Conservation (phyloP, 345 rosid species). For the Linum trigynum region DNA sequence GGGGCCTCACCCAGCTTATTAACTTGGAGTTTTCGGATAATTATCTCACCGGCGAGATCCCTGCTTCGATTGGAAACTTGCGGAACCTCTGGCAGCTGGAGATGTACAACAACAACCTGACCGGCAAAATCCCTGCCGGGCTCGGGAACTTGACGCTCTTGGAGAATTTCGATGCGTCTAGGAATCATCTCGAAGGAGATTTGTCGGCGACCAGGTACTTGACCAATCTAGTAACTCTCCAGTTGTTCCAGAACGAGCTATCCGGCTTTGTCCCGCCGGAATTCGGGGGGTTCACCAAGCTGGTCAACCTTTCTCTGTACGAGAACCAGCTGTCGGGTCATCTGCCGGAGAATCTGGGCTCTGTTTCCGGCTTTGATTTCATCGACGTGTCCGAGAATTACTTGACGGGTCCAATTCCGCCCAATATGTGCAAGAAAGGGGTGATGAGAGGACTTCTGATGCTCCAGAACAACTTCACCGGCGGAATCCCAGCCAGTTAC, state of each 20-base stretch:
- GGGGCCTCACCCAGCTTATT: constrained; percentile 43
- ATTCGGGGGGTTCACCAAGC: constrained; percentile 52
- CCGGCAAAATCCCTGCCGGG: constrained; percentile 63
- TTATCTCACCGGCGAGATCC: constrained; percentile 45
- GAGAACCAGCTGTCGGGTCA: constrained; percentile 54
- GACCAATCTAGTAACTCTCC: constrained; percentile 51
- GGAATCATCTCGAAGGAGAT: constrained; percentile 44
- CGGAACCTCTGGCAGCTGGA: constrained; percentile 59
- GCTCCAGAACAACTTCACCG: constrained; percentile 65
- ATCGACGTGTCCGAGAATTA: constrained; percentile 78
- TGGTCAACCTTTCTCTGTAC: constrained; percentile 65
- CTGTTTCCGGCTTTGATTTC: constrained; percentile 55
- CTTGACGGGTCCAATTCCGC: constrained; percentile 67
- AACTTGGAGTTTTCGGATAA: constrained; percentile 51
- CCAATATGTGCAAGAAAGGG: constrained; percentile 79
- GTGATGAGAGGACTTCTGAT: constrained; percentile 53
- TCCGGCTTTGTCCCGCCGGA: constrained; percentile 67
- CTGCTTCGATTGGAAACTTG: constrained; percentile 48
- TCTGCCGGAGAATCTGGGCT: constrained; percentile 62
- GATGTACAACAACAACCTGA: constrained; percentile 45
- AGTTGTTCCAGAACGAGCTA: constrained; percentile 43
- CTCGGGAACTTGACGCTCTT: constrained; percentile 56
- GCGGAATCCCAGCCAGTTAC: constrained; percentile 61
- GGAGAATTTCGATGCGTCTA: constrained; percentile 51
- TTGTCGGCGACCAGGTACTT: constrained; percentile 49